Evolutionary conservation across 768 basidiomycete genomes (phyloP).

Genomic region (Phylloporus sp.): DNA sequence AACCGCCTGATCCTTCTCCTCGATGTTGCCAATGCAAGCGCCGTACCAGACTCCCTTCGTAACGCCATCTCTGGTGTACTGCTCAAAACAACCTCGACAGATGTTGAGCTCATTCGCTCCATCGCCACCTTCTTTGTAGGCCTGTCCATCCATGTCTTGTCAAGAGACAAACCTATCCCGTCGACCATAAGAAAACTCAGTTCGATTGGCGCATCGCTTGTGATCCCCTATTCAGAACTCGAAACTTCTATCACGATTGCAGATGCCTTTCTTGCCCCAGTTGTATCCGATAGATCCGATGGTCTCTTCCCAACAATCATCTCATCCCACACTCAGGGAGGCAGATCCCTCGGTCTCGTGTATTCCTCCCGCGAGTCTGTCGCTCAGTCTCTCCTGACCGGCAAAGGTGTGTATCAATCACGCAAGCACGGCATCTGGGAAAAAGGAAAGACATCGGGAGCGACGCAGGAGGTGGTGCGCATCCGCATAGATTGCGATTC

Average conservation of each 20-base stretch:
- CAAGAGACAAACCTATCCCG: slow-evolving; percentile 50
- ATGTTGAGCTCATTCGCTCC: slow-evolving; percentile 73
- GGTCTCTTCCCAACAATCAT: slow-evolving; percentile 93
- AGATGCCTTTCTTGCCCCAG: slow-evolving; percentile 80
- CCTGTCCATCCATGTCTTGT: slow-evolving; percentile 59
- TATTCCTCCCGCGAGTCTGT: slow-evolving; percentile 91
- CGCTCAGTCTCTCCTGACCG: slow-evolving; percentile 79
- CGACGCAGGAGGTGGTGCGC: slow-evolving; percentile 80
- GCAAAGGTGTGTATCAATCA: slow-evolving; percentile 94
- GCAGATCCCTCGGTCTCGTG: slow-evolving; percentile 83
- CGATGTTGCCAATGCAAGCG: slow-evolving; percentile 67
- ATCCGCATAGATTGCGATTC: slow-evolving; percentile 90
- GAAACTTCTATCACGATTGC: slow-evolving; percentile 63
- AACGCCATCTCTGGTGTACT: slow-evolving; percentile 75
- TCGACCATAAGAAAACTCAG: slow-evolving; percentile 59
- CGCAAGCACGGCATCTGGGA: slow-evolving; percentile 95
- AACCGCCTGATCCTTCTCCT: slow-evolving; percentile 74
- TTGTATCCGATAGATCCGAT: slow-evolving; percentile 84
- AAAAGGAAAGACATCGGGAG: slow-evolving; percentile 95
- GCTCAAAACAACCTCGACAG: slow-evolving; percentile 68
- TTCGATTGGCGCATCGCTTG: slow-evolving; percentile 57
- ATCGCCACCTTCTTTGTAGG: slow-evolving; percentile 70
- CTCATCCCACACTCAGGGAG: slow-evolving; percentile 60
- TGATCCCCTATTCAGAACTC: slow-evolving; percentile 70
- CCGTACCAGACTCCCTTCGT: slow-evolving; percentile 71